Conservation (phyloP, 2,329 filamentous ascomycete species). For the Colletotrichum tamarilloi region DNA sequence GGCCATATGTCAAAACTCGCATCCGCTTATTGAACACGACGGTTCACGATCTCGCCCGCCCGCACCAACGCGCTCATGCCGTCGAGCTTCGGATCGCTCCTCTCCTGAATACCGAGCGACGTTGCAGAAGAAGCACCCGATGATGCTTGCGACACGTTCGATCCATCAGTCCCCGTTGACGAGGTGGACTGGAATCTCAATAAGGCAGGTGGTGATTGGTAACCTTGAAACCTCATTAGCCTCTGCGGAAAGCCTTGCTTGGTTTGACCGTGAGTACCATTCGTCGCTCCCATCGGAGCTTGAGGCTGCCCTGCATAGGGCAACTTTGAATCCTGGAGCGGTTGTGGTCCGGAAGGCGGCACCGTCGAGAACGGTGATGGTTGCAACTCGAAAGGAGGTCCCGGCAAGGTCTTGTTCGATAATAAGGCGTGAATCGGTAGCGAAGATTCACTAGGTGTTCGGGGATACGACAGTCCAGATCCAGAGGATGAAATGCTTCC, state of each 20-base stretch:
- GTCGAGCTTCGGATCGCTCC: constrained; percentile 51
- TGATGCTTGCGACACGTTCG: constrained; percentile 28
- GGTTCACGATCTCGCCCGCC: constrained; percentile 69
- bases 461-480: constrained; percentile 43
- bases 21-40: constrained; percentile 40
- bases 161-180: constrained; percentile 29
- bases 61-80: constrained; percentile 69
- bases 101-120: constrained; percentile 33
- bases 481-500: constrained; percentile 57
- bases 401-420: constrained; percentile 49
- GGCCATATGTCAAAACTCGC: not conserved
- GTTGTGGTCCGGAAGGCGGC: constrained; percentile 27
- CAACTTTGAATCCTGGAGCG: constrained; percentile 34
- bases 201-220: constrained; percentile 24
- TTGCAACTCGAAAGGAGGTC: constrained; percentile 36
- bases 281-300: not conserved
- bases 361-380: constrained; percentile 20
- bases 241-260: constrained; percentile 4
- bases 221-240: constrained; percentile 35
- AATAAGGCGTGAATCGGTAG: constrained; percentile 67
- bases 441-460: constrained; percentile 61
- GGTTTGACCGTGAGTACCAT: constrained; percentile 19
- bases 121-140: constrained; percentile 27
- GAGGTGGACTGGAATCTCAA: constrained; percentile 32
- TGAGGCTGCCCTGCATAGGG: not conserved